These are phyloP conservation scores for Backusella circina DNA, from an alignment of 192 early-diverging fungal genomes.

Conservation along the genomic window DNA sequence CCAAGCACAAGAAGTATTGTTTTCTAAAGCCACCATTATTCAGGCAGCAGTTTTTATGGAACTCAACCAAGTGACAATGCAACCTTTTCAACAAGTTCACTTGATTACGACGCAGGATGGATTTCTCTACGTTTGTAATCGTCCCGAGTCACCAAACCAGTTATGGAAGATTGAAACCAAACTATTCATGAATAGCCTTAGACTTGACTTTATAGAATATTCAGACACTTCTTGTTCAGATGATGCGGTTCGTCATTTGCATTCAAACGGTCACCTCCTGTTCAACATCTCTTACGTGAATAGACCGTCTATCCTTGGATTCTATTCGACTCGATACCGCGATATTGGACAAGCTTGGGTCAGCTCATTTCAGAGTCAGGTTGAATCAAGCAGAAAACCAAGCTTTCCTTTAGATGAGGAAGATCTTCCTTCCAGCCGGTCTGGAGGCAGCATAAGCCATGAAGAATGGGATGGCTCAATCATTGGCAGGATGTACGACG, in stretches of 20 bases:
- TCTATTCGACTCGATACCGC: not conserved
- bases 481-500: constrained; percentile 14
- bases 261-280: not conserved
- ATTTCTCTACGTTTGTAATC: not conserved
- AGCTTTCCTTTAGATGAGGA: not conserved
- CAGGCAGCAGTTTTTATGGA: constrained; percentile 16
- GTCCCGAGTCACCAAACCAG: not conserved
- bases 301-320: not conserved
- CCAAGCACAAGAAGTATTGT: constrained; percentile 8
- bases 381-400: not conserved
- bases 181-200: not conserved
- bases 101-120: not conserved
- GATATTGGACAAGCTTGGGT: not conserved
- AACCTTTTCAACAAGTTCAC: not conserved
- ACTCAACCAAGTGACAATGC: not conserved
- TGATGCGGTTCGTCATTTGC: not conserved
- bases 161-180: constrained; percentile 4
- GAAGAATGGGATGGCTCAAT: not conserved
- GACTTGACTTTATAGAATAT: not conserved
- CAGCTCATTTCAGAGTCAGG: not conserved
- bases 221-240: not conserved
- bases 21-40: not conserved
- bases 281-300: not conserved
- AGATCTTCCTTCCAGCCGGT: not conserved
- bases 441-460: not conserved